These are phyloP conservation scores for Colletotrichum sp. DNA, from an alignment of 2,329 filamentous ascomycete genomes.

Conservation along the genomic window DNA sequence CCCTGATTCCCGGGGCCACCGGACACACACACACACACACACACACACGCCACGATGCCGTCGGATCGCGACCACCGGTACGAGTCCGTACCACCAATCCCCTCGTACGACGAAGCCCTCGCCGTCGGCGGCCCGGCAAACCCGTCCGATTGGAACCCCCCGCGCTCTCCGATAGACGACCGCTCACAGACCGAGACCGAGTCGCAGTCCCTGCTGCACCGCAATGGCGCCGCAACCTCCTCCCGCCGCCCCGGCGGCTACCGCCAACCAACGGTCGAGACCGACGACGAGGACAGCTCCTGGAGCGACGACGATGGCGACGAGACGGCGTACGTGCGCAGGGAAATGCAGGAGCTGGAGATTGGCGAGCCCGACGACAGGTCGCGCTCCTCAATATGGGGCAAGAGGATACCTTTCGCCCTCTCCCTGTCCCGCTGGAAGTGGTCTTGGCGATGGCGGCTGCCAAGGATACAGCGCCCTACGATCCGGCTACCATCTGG, in stretches of 20 bases:
- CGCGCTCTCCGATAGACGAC: constrained; percentile 47
- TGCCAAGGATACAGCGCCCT: constrained; percentile 49
- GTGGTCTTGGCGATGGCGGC: constrained; percentile 58
- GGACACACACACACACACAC: not conserved
- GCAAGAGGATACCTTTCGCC: constrained; percentile 60
- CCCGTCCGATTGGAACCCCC: constrained; percentile 31
- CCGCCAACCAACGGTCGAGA: constrained; percentile 80
- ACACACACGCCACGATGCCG: constrained; percentile 9
- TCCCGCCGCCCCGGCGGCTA: constrained; percentile 65
- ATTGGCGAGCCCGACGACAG: constrained; percentile 69
- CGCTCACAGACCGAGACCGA: constrained; percentile 75
- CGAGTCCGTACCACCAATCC: constrained; percentile 43
- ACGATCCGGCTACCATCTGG: constrained; percentile 53
- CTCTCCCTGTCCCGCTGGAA: constrained; percentile 60
- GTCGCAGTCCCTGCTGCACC: constrained; percentile 74
- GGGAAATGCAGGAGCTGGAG: constrained; percentile 90
- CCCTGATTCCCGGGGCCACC: not conserved
- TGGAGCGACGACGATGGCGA: constrained; percentile 52
- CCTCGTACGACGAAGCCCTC: constrained; percentile 46
- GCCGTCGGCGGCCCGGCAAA: constrained; percentile 39
- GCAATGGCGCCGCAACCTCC: constrained; percentile 40
- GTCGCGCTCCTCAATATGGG: constrained; percentile 51
- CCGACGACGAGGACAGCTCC: constrained; percentile 69
- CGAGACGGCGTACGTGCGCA: constrained; percentile 71
- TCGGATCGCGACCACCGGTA: constrained; percentile 29